phyloP scores from a whole-genome alignment of 306 rosid species.

The Carpinus fangiana region DNA sequence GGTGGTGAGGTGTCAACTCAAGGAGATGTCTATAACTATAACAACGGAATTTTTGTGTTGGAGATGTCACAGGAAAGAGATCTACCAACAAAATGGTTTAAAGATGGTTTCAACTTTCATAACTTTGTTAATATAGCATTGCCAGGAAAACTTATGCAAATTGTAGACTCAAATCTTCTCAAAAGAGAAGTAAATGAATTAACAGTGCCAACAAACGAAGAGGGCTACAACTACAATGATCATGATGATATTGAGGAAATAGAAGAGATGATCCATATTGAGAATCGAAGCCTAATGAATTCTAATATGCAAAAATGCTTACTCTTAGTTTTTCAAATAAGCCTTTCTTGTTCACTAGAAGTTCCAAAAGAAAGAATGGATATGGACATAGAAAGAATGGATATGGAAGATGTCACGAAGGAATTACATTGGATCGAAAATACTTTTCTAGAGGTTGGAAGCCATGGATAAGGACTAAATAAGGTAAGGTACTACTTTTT shows the following conservation, averaged over 20 bases:
- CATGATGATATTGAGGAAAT: neutral
- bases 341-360: conserved; percentile 35
- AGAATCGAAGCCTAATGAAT: neutral
- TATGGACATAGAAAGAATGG: conserved; percentile 33
- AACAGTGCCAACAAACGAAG: neutral
- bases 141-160: conserved; percentile 22
- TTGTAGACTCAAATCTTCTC: conserved; percentile 38
- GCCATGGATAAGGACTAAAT: no score
- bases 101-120: no score
- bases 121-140: neutral
- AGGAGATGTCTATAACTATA: no score
- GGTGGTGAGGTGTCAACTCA: no score
- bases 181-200: conserved; percentile 8
- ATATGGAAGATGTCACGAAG: conserved; percentile 27
- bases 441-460: no score
- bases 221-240: no score
- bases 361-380: conserved; percentile 30
- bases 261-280: neutral
- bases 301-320: neutral
- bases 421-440: neutral
- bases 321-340: conserved; percentile 7
- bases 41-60: no score
- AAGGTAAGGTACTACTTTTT: no score
- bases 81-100: no score
- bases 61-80: no score